Conservation (phyloP, 2,329 filamentous ascomycete genomes). For the Microdochium trichocladiopsis region DNA sequence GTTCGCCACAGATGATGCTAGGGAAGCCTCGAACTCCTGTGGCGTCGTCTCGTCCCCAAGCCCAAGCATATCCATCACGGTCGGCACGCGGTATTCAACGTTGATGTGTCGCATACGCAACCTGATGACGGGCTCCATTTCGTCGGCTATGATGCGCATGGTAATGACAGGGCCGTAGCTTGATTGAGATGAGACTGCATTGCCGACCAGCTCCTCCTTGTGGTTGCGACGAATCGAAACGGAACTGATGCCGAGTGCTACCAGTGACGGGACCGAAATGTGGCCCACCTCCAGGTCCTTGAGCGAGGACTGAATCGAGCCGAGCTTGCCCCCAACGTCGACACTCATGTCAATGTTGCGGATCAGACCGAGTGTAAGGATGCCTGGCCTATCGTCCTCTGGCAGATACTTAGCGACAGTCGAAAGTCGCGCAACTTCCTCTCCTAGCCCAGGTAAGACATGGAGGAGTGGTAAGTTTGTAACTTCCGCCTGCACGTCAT, state of each 20-base stretch:
- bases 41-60: constrained; percentile 59
- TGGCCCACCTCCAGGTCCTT: constrained; percentile 66
- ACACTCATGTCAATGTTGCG: constrained; percentile 54
- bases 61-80: constrained; percentile 71
- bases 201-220: constrained; percentile 65
- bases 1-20: constrained; percentile 75
- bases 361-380: constrained; percentile 67
- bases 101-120: constrained; percentile 78
- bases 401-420: constrained; percentile 91
- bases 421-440: constrained; percentile 75
- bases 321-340: constrained; percentile 62
- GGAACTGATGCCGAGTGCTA: constrained; percentile 67
- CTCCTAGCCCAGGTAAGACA: constrained; percentile 62
- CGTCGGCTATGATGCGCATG: constrained; percentile 85
- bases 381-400: constrained; percentile 86
- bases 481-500: constrained; percentile 55
- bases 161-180: constrained; percentile 57
- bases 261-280: constrained; percentile 75
- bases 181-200: constrained; percentile 20
- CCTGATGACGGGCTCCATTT: constrained; percentile 87
- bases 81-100: constrained; percentile 83
- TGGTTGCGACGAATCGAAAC: constrained; percentile 58
- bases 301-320: constrained; percentile 50
- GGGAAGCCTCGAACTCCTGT: constrained; percentile 66
- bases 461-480: constrained; percentile 58